phyloP scores from a whole-genome alignment of 148 eudicot genomes.

The Arbutus unedo region DNA sequence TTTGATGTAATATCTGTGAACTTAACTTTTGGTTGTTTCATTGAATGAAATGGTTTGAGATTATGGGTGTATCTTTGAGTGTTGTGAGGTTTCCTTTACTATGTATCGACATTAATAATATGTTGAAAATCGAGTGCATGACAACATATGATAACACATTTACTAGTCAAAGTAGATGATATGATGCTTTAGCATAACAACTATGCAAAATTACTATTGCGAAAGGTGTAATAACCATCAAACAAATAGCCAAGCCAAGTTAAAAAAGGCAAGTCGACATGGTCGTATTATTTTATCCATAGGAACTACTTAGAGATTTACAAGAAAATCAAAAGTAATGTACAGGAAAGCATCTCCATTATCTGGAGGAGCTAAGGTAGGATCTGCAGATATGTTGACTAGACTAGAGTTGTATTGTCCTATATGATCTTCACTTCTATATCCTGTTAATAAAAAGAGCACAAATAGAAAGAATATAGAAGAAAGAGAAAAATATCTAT shows the following conservation, averaged over 20 bases:
- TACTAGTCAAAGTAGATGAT: neutral
- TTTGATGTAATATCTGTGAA: too few species aligned
- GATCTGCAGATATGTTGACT: neutral
- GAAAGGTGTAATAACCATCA: neutral
- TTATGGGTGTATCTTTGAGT: too few species aligned
- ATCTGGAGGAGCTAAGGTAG: neutral
- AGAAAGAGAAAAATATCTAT: neutral
- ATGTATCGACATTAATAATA: too few species aligned
- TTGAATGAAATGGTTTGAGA: too few species aligned
- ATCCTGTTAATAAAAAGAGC: neutral
- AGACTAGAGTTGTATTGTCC: too few species aligned
- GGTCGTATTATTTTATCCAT: neutral
- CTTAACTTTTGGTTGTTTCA: too few species aligned
- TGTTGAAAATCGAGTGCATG: too few species aligned
- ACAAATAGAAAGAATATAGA: neutral
- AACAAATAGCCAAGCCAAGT: neutral
- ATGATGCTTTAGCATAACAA: neutral
- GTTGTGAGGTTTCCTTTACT: too few species aligned
- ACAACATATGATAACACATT: too few species aligned
- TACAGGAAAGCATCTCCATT: neutral
- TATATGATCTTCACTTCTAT: neutral
- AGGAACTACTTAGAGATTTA: neutral
- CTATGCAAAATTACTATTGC: too few species aligned
- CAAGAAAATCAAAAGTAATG: neutral
- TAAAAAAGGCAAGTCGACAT: neutral